Evolutionary conservation across 1,284 basidiomycete species (phyloP).

Genomic region (Inonotus hispidus): DNA sequence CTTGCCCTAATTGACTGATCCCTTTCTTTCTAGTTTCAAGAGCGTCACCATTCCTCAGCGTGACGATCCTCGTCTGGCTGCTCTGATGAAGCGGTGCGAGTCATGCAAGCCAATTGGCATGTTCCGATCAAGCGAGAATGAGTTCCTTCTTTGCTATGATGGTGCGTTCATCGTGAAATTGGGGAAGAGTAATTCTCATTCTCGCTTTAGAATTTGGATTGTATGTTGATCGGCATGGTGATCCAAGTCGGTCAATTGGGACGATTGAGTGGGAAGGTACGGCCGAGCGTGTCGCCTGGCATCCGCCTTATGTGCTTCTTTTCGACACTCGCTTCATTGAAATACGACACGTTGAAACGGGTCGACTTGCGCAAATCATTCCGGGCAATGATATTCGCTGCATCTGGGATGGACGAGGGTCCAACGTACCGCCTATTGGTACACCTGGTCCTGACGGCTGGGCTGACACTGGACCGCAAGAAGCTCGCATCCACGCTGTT

Average conservation of each 20-base stretch:
- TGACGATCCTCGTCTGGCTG: constrained; percentile 69
- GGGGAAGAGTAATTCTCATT: not conserved
- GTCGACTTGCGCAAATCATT: constrained; percentile 87
- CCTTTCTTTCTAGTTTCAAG: constrained; percentile 53
- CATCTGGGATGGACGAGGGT: constrained; percentile 80
- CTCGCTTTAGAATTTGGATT: constrained; percentile 77
- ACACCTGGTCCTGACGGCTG: constrained; percentile 39
- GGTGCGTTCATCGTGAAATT: constrained; percentile 40
- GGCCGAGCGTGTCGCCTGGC: constrained; percentile 82
- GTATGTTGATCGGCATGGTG: constrained; percentile 85
- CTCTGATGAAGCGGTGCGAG: constrained; percentile 79
- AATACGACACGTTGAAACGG: constrained; percentile 81
- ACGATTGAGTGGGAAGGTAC: constrained; percentile 96
- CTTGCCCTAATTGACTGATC: not conserved
- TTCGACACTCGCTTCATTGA: constrained; percentile 93
- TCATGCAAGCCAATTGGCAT: constrained; percentile 83
- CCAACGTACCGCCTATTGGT: constrained; percentile 33
- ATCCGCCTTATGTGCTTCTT: constrained; percentile 84
- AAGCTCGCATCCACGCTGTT: constrained; percentile 70
- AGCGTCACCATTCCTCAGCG: constrained; percentile 82
- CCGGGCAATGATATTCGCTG: constrained; percentile 77
- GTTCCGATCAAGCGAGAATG: constrained; percentile 84
- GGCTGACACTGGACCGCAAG: constrained; percentile 49
- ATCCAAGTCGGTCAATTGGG: constrained; percentile 65
- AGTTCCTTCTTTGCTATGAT: constrained; percentile 92